phyloP scores from a whole-genome alignment of 2,329 filamentous ascomycete genomes.

The Monilinia fructicola region DNA sequence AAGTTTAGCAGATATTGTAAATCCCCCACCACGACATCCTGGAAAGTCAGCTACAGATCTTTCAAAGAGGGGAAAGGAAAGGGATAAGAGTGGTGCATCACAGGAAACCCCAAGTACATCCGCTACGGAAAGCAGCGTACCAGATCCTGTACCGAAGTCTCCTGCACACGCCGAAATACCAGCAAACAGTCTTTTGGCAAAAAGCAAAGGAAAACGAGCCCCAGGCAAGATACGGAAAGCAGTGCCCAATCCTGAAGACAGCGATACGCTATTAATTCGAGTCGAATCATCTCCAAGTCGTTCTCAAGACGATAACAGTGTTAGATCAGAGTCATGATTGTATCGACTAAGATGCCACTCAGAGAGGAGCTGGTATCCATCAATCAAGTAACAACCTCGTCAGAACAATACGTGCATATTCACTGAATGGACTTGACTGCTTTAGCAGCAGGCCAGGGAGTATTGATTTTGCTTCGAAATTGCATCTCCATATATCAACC shows the following conservation, averaged over 20 bases:
- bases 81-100: neutral
- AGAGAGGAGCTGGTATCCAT: neutral
- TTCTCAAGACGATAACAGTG: neutral
- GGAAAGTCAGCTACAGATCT: neutral
- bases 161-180: neutral
- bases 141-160: too few relatives aligned
- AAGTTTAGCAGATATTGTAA: slow-evolving; percentile 3
- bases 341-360: neutral
- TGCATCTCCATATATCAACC: neutral
- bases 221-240: neutral
- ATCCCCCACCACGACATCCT: neutral
- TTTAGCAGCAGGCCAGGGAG: too few relatives aligned
- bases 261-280: neutral
- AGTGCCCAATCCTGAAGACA: neutral
- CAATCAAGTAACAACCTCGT: neutral
- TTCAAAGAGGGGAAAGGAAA: neutral
- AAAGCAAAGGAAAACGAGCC: neutral
- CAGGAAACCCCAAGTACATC: neutral
- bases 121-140: neutral
- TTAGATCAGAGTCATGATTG: neutral
- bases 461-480: neutral
- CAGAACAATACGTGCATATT: neutral
- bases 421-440: too few relatives aligned
- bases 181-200: neutral
- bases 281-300: neutral